Evolutionary conservation across 129 eudicot genomes (phyloP).

Genomic region (Solidago caesia): DNA sequence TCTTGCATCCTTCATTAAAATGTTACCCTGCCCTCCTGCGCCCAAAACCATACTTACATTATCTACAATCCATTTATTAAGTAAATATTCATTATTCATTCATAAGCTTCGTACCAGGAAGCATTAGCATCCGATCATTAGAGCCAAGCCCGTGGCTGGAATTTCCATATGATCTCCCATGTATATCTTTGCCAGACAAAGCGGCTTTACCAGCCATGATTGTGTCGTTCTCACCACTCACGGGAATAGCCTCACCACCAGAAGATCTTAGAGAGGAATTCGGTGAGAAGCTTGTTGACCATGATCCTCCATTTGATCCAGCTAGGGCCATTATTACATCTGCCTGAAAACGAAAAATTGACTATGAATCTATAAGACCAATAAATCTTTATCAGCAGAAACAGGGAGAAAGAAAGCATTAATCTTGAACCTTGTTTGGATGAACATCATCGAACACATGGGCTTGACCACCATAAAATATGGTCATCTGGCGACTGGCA

Average conservation of each 20-base stretch:
- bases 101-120: slow-evolving; percentile 2
- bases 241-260: slow-evolving; percentile 38
- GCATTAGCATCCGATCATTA: neutral
- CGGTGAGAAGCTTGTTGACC: slow-evolving; percentile 71
- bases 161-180: slow-evolving; percentile 2
- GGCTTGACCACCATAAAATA: slow-evolving; percentile 96
- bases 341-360: slow-evolving; percentile 52
- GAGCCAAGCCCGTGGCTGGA: neutral
- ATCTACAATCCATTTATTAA: neutral
- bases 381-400: neutral
- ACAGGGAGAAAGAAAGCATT: slow-evolving; percentile 20
- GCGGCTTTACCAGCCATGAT: slow-evolving; percentile 16
- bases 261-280: slow-evolving; percentile 48
- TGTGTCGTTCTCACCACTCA: slow-evolving; percentile 40
- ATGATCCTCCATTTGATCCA: slow-evolving; percentile 94
- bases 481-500: slow-evolving; percentile 83
- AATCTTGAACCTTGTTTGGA: slow-evolving; percentile 70
- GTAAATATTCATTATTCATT: neutral
- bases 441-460: slow-evolving; percentile 95
- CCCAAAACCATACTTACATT: slow-evolving; percentile 9
- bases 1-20: slow-evolving; percentile 29
- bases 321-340: slow-evolving; percentile 91
- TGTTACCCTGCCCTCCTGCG: slow-evolving; percentile 30
- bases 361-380: slow-evolving; percentile 11
- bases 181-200: neutral